Evolutionary conservation across 768 basidiomycete genomes (phyloP).

Genomic region (Auricularia auricula-judae): DNA sequence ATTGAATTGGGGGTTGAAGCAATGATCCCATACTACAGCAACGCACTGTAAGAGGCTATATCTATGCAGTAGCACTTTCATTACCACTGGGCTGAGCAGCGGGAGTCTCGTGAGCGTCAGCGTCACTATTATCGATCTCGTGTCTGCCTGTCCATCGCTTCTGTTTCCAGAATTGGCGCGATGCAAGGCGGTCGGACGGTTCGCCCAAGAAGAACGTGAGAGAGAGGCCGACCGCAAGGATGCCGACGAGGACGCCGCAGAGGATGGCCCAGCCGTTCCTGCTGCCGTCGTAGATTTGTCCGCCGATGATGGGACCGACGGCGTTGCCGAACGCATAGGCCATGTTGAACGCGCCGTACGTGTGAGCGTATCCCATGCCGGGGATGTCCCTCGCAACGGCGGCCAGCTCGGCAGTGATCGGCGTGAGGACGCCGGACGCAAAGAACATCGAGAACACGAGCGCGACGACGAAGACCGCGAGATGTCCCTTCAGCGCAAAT

Average conservation of each 20-base stretch:
- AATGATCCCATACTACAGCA: too few relatives aligned
- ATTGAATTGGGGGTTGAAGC: too few relatives aligned
- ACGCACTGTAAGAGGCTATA: too few relatives aligned
- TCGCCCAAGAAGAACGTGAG: slow-evolving; percentile 42
- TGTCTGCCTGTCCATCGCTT: too few relatives aligned
- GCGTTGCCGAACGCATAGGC: slow-evolving; percentile 56
- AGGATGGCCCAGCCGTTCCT: slow-evolving; percentile 50
- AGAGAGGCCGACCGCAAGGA: slow-evolving; percentile 28
- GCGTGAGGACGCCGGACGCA: slow-evolving; percentile 45
- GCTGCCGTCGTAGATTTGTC: slow-evolving; percentile 56
- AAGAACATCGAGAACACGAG: slow-evolving; percentile 50
- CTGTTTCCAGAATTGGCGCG: background rate
- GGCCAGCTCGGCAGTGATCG: slow-evolving; percentile 58
- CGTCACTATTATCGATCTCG: too few relatives aligned
- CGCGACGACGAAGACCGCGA: slow-evolving; percentile 38
- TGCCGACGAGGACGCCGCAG: slow-evolving; percentile 34
- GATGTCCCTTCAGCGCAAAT: slow-evolving; percentile 33
- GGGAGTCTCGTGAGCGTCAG: too few relatives aligned
- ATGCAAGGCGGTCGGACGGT: slow-evolving; percentile 16
- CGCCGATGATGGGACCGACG: slow-evolving; percentile 66
- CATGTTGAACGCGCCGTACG: slow-evolving; percentile 66
- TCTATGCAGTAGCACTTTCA: too few relatives aligned
- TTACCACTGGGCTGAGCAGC: too few relatives aligned
- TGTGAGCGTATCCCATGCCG: slow-evolving; percentile 65
- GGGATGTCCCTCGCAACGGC: slow-evolving; percentile 41